Evolutionary conservation across 83 land plant species (phyloP), one percentile per base, ranked within the genome.

Genomic region (Picea abies): DNA sequence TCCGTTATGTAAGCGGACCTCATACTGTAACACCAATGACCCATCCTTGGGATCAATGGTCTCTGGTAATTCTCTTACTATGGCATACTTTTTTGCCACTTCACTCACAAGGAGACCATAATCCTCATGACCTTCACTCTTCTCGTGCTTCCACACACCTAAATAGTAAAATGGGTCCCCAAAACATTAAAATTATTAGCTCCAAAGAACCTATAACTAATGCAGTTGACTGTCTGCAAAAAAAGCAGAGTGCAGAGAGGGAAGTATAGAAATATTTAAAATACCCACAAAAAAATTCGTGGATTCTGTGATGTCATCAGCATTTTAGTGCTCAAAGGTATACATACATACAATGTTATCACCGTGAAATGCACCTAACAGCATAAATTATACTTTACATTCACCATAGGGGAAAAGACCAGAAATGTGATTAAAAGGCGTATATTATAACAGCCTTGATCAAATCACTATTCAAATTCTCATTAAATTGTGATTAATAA

Each of bases 111-210:
- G 90, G 81, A 94, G 95, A 16, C 97, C 97, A 84, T 89, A 87
- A 80, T 94, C 97, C 41, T 94, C 97, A 83, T 94, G 97, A 11
- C 93, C 97, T 60, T 91, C 90, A 79, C 95, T 94, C 87, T 94
- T 94, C 17, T 86, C 70, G 52, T 91, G 97, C 80, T 94, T 94
- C 97, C 97, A 94, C 19, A 87, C 89, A 87, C 97, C 97, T 94
- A 71, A 44, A 81, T 17, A 2, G 39, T 68, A 80, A 25, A 65
- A 3, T n/a, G 6, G 3, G 17, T 22, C 10, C 47, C n/a, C 17
- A 80, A 26, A 39, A 16, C 76, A 63, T 10, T 32, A 17, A 9
- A 4, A 29, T 64, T 29, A n/a, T 22, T 16, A 35, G 5, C 66
- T 56, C 82, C 37, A 9, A 69, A 29, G 66, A 62, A 29, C 39